Conservation (phyloP, 2,329 filamentous ascomycete genomes). For the Periglandula ipomoeae region DNA sequence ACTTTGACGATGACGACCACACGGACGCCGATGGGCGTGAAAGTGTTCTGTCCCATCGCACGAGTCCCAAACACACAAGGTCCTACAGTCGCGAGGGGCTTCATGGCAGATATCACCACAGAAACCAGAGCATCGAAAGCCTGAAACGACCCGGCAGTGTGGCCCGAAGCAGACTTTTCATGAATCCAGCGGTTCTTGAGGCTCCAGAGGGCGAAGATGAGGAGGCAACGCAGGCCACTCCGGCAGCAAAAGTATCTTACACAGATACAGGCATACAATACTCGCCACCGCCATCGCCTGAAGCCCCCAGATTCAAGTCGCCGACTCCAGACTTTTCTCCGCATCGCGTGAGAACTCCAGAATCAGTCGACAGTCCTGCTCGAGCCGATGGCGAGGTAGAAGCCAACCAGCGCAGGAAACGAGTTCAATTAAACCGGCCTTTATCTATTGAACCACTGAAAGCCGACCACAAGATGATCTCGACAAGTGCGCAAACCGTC, state of each 20-base stretch:
- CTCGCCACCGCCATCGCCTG: slow-evolving; percentile 72
- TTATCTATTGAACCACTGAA: slow-evolving; percentile 37
- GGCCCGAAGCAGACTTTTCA: slow-evolving; percentile 40
- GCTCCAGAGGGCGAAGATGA: slow-evolving; percentile 47
- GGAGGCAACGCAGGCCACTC: slow-evolving; percentile 24
- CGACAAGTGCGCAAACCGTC: slow-evolving; percentile 24
- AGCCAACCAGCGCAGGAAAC: slow-evolving; percentile 65
- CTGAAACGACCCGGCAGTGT: slow-evolving; percentile 46
- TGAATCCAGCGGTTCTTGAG: slow-evolving; percentile 47
- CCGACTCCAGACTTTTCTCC: slow-evolving; percentile 29
- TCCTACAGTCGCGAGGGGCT: slow-evolving; percentile 50
- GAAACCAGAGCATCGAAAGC: slow-evolving; percentile 52
- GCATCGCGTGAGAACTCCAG: slow-evolving; percentile 28
- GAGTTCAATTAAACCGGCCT: slow-evolving; percentile 47
- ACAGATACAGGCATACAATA: slow-evolving; percentile 72
- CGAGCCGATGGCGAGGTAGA: slow-evolving; percentile 52
- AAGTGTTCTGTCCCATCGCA: slow-evolving; percentile 44
- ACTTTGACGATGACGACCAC: slow-evolving; percentile 66
- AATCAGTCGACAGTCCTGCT: slow-evolving; percentile 30
- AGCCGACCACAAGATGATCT: slow-evolving; percentile 47
- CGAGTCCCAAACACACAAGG: slow-evolving; percentile 37
- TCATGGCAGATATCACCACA: slow-evolving; percentile 37
- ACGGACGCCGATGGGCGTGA: slow-evolving; percentile 64
- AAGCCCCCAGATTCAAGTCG: slow-evolving; percentile 30
- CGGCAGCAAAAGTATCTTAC: slow-evolving; percentile 43